These are phyloP conservation scores for Colletotrichum endophyticum DNA, from an alignment of 2,329 filamentous ascomycete species.

Conservation along the genomic window DNA sequence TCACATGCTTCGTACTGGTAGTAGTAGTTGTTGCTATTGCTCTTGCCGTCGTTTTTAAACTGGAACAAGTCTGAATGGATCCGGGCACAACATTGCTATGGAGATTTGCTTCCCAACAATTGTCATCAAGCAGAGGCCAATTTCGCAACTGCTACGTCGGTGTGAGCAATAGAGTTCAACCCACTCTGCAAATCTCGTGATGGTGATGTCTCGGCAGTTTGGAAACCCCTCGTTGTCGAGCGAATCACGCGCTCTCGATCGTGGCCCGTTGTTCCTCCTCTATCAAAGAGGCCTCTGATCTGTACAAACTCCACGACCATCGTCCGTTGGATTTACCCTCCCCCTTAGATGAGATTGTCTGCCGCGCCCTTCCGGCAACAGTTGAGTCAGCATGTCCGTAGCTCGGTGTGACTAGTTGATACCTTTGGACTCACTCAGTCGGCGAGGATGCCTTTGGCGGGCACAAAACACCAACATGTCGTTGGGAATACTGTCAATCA, in stretches of 20 bases:
- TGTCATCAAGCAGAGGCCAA: background rate
- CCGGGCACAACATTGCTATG: background rate
- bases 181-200: background rate
- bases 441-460: background rate
- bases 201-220: background rate
- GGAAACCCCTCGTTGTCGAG: background rate
- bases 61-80: background rate
- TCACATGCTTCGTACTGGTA: background rate
- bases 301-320: background rate
- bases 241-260: background rate
- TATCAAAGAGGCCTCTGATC: background rate
- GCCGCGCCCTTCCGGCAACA: background rate
- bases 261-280: rapidly evolving
- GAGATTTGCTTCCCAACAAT: background rate
- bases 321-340: background rate
- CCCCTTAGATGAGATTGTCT: background rate
- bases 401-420: background rate
- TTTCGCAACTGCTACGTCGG: background rate
- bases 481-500: background rate
- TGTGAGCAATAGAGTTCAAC: background rate
- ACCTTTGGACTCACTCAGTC: background rate
- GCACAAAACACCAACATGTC: background rate
- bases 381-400: background rate
- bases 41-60: background rate
- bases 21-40: background rate